These are phyloP conservation scores for Juglanconis sp. DNA, from an alignment of 2,329 filamentous ascomycete genomes.

Conservation along the genomic window DNA sequence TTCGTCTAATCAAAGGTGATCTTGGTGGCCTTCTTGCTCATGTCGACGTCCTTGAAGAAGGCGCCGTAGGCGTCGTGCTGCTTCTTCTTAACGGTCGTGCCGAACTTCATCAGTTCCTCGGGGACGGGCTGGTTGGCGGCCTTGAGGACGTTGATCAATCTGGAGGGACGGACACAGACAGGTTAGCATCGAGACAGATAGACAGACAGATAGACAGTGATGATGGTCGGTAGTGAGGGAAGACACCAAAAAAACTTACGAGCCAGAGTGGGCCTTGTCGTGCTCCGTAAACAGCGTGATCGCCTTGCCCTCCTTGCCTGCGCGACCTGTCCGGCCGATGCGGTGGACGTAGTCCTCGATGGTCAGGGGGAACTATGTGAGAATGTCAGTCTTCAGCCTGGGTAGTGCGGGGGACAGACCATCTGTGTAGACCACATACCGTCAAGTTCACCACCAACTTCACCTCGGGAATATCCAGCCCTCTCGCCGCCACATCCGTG, in stretches of 20 bases:
- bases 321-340: slow-evolving; percentile 91
- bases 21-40: slow-evolving; percentile 81
- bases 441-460: slow-evolving; percentile 94
- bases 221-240: background rate
- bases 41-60: slow-evolving; percentile 88
- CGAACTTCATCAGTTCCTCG: slow-evolving; percentile 88
- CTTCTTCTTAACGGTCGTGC: slow-evolving; percentile 99
- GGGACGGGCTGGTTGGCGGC: slow-evolving; percentile 90
- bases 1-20: slow-evolving; percentile 73
- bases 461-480: slow-evolving; percentile 91
- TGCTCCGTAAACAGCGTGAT: slow-evolving; percentile 94
- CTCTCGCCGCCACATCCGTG: slow-evolving; percentile 92
- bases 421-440: slow-evolving; percentile 35
- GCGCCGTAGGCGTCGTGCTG: slow-evolving; percentile 90
- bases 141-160: slow-evolving; percentile 87
- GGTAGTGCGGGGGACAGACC: too few relatives aligned
- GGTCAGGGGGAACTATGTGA: slow-evolving; percentile 73
- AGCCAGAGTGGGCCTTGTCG: slow-evolving; percentile 87
- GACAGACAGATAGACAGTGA: background rate
- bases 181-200: slow-evolving; percentile 19
- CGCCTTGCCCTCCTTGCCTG: slow-evolving; percentile 82
- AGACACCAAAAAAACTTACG: slow-evolving; percentile 53
- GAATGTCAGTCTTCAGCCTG: slow-evolving; percentile 5
- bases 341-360: slow-evolving; percentile 98
- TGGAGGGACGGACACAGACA: slow-evolving; percentile 31